Evolutionary conservation across 176 grass and related monocot genomes (phyloP), one percentile per base, ranked within the genome.

Genomic region (Phoenix roebelenii): DNA sequence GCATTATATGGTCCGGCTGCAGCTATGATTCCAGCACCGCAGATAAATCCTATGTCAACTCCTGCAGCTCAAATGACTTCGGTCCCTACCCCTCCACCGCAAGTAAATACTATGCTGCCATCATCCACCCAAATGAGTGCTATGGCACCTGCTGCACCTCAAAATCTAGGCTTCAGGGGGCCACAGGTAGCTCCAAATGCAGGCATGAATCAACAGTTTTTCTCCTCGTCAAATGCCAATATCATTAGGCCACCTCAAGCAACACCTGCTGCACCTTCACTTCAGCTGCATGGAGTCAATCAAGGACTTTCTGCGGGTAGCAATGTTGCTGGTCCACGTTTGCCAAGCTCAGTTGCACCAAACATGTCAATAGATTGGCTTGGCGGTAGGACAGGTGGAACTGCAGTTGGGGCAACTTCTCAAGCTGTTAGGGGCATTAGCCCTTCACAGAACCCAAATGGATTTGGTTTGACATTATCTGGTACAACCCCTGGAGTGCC

Each of bases 1-100:
- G 93, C 93, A 51, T 77, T 98, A 16, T 98, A 79, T 59, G 88
- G 93, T 57, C 93, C 93, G 50, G 93, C 93, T 5, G 81, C 93
- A 17, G 75, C 82, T 18, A 92, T 84, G 78, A 98, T 98, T 58
- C 93, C 93, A 48, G 57, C 93, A 30, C 93, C 93, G 15, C 82
- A 92, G 79, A 92, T 98, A 57, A 86, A 61, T 58, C 23, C 49
- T 10, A 84, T 69, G 17, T 44, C 71, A 7, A 22, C 84, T 54
- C 22, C 81, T 74, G 20, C 28, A 1, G 0, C 60, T 3, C 85
- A 83, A 58, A 70, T 78, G 67, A 81, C 72, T 63, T 77, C 80
- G 5, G 52, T 26, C 12, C 54, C 75, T 4, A 39, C 78, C 25
- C 25, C 82, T 57, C 65, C 54, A 32, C 70, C 70, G 16, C 82